Percentiles rank a stretch among this genome's conserved stretches.
These are phyloP conservation scores for Globisporangium iwayamae DNA, from an alignment of 352 stramenopile species.

Conservation along the genomic window DNA sequence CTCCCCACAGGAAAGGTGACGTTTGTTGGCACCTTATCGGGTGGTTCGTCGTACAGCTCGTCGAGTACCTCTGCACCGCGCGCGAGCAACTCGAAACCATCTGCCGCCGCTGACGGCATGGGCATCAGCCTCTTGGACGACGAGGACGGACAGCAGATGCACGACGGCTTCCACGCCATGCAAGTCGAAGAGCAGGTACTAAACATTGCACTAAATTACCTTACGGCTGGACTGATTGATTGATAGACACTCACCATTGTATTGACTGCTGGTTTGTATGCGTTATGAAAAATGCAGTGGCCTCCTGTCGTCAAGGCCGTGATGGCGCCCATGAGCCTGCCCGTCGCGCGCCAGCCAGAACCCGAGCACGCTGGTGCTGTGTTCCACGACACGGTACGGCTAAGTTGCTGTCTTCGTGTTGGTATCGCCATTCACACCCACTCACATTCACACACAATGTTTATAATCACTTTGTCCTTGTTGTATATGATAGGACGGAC, in stretches of 20 bases:
- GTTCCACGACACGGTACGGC: slow-evolving; percentile 49
- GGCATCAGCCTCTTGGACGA: slow-evolving; percentile 85
- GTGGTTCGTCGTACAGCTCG: slow-evolving; percentile 70
- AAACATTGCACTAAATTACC: background rate
- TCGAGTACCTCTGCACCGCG: slow-evolving; percentile 31
- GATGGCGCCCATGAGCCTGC: slow-evolving; percentile 83
- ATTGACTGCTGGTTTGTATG: background rate
- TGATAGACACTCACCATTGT: background rate
- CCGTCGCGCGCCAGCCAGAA: slow-evolving; percentile 63
- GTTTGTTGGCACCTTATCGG: slow-evolving; percentile 82
- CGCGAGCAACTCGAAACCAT: slow-evolving; percentile 38
- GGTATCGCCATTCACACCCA: background rate
- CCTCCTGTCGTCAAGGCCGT: slow-evolving; percentile 70
- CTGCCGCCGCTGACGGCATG: slow-evolving; percentile 62
- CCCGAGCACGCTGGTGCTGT: slow-evolving; percentile 53
- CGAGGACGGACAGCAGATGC: slow-evolving; percentile 37
- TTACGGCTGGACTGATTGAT: background rate
- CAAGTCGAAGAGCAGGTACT: slow-evolving; percentile 52
- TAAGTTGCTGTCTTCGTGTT: background rate
- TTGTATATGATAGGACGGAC: slow-evolving; percentile 24
- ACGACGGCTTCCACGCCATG: slow-evolving; percentile 45
- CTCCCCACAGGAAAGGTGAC: slow-evolving; percentile 63
- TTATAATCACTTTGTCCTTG: background rate
- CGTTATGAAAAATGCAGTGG: slow-evolving; percentile 33
- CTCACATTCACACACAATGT: background rate